phyloP scores from a whole-genome alignment of 164 flowering plant species.

The Kingdonia uniflora region DNA sequence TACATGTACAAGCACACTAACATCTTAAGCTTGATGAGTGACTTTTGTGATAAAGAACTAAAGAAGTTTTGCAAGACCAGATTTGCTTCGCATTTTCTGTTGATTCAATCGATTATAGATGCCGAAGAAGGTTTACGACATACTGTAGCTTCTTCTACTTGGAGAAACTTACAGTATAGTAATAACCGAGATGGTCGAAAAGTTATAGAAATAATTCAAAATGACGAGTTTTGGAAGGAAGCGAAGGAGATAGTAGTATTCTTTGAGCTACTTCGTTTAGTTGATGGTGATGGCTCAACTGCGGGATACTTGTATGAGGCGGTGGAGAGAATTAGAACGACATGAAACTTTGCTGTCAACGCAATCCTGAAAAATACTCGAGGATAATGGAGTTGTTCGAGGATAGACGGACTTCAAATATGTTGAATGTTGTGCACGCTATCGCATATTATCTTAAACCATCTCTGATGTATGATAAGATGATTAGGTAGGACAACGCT shows the following conservation, averaged over 20 bases:
- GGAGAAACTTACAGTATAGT: background rate
- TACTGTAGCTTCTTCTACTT: background rate
- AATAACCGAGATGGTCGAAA: background rate
- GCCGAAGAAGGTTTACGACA: background rate
- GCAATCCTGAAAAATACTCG: background rate
- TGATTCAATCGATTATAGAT: background rate
- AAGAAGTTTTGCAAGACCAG: background rate
- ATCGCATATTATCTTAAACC: background rate
- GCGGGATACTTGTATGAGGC: constrained; percentile 1
- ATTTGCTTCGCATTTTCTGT: background rate
- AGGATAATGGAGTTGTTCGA: too few relatives aligned
- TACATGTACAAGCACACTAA: too few relatives aligned
- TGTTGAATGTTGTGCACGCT: background rate
- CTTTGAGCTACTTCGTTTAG: background rate
- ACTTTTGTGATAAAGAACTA: background rate
- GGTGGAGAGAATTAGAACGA: background rate
- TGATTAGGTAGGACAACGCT: background rate
- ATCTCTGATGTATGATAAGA: constrained; percentile 1
- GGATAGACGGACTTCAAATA: too few relatives aligned
- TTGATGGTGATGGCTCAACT: too few relatives aligned
- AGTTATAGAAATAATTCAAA: background rate
- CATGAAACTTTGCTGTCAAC: background rate
- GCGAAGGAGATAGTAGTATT: background rate
- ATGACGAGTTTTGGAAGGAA: background rate
- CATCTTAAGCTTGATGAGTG: constrained; percentile 8